Evolutionary conservation across 2,329 filamentous ascomycete species (phyloP).

Genomic region (Microthyrium microscopicum): DNA sequence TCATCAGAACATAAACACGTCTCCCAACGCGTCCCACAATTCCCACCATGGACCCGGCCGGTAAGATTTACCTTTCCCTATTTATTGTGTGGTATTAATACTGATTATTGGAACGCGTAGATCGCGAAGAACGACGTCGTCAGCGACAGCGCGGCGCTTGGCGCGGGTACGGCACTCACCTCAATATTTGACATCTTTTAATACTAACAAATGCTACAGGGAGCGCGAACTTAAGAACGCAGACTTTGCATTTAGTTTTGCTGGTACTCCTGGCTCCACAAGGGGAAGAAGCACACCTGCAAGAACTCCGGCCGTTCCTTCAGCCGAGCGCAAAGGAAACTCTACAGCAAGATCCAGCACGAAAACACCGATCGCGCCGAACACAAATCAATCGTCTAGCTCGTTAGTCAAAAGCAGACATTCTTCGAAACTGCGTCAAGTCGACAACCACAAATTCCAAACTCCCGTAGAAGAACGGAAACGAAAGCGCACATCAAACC

Average conservation of each 20-base stretch:
- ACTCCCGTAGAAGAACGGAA: neutral
- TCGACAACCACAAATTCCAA: neutral
- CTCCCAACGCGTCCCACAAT: neutral
- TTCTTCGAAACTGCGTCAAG: neutral
- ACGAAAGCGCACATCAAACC: neutral
- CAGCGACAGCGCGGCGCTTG: conserved; percentile 41
- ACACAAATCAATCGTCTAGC: conserved; percentile 3
- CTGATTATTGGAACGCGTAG: conserved; percentile 15
- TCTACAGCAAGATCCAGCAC: conserved; percentile 1
- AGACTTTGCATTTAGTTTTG: conserved; percentile 34
- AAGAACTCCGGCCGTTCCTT: neutral
- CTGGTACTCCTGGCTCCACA: conserved; percentile 11
- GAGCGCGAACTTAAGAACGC: conserved; percentile 29
- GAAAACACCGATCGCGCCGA: conserved; percentile 1
- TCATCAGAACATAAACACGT: neutral
- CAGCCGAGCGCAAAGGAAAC: neutral
- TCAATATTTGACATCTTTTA: conserved; percentile 1
- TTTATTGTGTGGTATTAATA: neutral
- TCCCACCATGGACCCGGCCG: neutral
- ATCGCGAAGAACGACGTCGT: conserved; percentile 36
- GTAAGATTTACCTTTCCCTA: neutral
- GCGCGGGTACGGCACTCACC: conserved; percentile 23
- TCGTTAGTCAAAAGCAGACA: too few species aligned
- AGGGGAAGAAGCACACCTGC: conserved; percentile 1
- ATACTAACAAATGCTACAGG: conserved; percentile 19